Evolutionary conservation across 345 rosid genomes (phyloP), one percentile per base, ranked within the genome.

Genomic region (Brassica incana): DNA sequence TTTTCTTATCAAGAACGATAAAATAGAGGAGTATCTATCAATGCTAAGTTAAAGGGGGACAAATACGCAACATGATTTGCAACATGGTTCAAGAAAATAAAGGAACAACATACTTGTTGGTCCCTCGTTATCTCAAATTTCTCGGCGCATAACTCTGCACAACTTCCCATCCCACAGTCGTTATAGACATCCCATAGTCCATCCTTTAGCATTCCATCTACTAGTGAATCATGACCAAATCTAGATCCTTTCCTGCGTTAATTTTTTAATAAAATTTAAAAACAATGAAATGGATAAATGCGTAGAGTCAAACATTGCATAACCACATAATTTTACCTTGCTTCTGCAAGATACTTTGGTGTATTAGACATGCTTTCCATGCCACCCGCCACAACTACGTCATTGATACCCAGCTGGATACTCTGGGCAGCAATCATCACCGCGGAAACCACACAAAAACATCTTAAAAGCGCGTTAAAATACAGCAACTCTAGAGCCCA

Each of bases 321-420:
- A 4, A 29, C 30, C 30, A 29, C 30, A 29, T 29, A 29, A 29
- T 29, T 29, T 35, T 81, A 91, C 99, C 99, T 93, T 62, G 97
- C 99, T 84, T 93, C 98, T 35, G 91, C 90, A 43, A 96, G 58
- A 78, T 95, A 95, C 69, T 95, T 95, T 16, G 97, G 99, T n/a
- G 76, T 90, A 79, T 88, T 95, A 8, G 99, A 95, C 98, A 95
- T 95, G 88, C 88, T 93, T 83, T 95, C 98, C 98, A 92, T 95
- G 84, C 99, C 99, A 77, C 98, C 99, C 20, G 99, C 92, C 76
- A 95, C 97, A 63, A 95, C 95, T 30, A 92, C 84, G 29, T 95
- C 97, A 81, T 93, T 93, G 83, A 95, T 85, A 67, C 99, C 95
- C 80, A 95, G 81, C 83, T 93, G 98, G 69, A 95, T 90, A 85